Conservation (phyloP, 257 asterid genomes). For the Asclepias syriaca region DNA sequence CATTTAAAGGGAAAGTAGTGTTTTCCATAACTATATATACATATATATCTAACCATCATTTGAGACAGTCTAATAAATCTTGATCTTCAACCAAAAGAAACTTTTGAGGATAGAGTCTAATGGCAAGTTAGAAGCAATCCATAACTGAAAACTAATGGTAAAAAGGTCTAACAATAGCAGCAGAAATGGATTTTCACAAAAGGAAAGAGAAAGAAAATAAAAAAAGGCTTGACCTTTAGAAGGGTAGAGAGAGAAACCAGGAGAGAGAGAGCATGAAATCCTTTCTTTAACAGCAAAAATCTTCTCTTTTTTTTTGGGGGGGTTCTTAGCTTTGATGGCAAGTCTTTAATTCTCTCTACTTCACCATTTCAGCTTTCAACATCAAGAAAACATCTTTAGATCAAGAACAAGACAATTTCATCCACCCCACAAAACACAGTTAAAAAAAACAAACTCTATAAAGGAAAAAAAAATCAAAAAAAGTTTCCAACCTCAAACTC, state of each 20-base stretch:
- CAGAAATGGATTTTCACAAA: neutral
- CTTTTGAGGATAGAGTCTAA: neutral
- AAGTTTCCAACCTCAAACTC: conserved; percentile 3
- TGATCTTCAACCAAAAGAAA: neutral
- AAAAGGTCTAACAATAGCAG: conserved; percentile 1
- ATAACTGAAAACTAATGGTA: neutral
- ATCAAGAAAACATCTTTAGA: neutral
- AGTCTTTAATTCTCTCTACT: conserved; percentile 13
- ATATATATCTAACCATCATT: neutral
- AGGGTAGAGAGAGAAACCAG: conserved; percentile 11
- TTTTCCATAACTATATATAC: neutral
- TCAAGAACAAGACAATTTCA: conserved; percentile 8
- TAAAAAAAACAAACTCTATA: neutral
- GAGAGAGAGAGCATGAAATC: conserved; percentile 5
- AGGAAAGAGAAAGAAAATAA: neutral
- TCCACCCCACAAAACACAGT: conserved; percentile 8
- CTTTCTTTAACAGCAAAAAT: conserved; percentile 11
- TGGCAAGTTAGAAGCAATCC: neutral
- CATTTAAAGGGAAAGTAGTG: neutral
- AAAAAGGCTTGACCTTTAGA: neutral
- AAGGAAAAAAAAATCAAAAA: neutral
- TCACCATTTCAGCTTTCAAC: conserved; percentile 16
- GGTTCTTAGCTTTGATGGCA: conserved; percentile 25
- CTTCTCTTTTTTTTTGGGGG: neutral
- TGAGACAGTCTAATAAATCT: neutral